Evolutionary conservation across 2,329 filamentous ascomycete genomes (phyloP), one percentile per base, ranked within the genome.

Genomic region (Aspergillus unguis): DNA sequence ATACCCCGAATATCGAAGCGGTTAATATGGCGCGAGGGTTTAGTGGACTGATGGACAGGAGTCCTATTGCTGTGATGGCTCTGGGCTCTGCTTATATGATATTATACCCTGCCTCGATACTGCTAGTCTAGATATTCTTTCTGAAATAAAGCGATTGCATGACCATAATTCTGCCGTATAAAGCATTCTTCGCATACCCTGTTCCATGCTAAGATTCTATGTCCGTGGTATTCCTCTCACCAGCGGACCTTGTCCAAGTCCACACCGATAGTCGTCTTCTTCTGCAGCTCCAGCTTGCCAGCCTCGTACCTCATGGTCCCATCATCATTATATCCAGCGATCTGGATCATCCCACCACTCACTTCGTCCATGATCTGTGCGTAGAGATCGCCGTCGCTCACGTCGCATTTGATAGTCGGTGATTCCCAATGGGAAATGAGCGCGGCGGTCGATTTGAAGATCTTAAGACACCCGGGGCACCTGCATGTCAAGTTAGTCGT

Each of bases 371-470:
- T 62, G 0, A 71, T 60, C 46, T 70, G 62, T 3, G 63, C 66
- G 44, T 69, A 73, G 6, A 63, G 57, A 2, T 50, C 41, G 23
- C 58, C 61, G 1, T 66, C 55, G 29, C 60, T 65, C 35, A 75
- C 64, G 6, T 60, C 58, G 60, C 74, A 76, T 23, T 66, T 65
- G 27, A 59, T 62, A 9, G 58, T 71, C 2, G 61, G 58, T 1
- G 66, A 67, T 55, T 77, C 74, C 50, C 67, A 68, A 51, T 77
- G 75, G 0, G 69, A 66, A n/a, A 75, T 61, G 3, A 76, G 61
- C 0, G 71, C 72, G 0, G 69, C 55, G 0, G 64, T 66, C 8
- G 63, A 66, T 27, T 68, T 68, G 63, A 75, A 77, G 27, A 58
- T 43, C 35, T 68, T 71, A 44, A 66, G 57, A 41, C 75, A 77